Evolutionary conservation across 768 basidiomycete genomes (phyloP), one percentile per base, ranked within the genome.

Genomic region (Mycena galopus): DNA sequence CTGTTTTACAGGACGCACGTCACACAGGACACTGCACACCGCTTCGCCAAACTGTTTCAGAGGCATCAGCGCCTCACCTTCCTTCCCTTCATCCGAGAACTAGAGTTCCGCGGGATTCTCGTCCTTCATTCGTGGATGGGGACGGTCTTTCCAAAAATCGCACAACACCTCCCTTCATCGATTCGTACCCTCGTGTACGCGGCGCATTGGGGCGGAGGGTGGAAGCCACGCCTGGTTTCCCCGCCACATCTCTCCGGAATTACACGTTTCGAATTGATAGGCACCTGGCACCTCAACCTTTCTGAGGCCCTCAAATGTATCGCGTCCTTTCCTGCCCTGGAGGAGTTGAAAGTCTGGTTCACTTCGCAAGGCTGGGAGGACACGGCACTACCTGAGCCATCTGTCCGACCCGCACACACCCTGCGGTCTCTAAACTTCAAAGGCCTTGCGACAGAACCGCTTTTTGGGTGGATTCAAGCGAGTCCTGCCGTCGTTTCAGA

Each of bases 81-180:
- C 51, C 59, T 69, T 7, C 67, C 67, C 12, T 69, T 57, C 59
- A 62, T 69, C 33, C 67, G 67, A 12, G 67, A 61, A n/a, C 50
- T 69, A 5, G 59, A 53, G 32, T 39, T 69, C 16, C 14, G 10
- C 4, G 9, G 5, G 6, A 30, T 35, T 10, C 25, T 69, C 23
- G 47, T 21, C 3, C 32, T 53, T 32, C 12, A 69, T 42, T 17
- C 32, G n/a, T 69, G 67, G 67, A 69, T 69, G 67, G 10, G 3
- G 2, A 44, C 50, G 1, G 59, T 69, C 3, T 21, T 69, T 42
- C 67, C 59, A 1, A 62, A 62, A 35, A 50, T 60, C 4, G 33
- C 32, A 19, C 32, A 58, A 37, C 67, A 53, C 23, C 59, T 69
- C 17, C 67, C 37, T 10, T 6, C 47, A 0, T n/a, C 47, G n/a